Conservation (phyloP, 108 stramenopile species). For the Discostella pseudostelligera region DNA sequence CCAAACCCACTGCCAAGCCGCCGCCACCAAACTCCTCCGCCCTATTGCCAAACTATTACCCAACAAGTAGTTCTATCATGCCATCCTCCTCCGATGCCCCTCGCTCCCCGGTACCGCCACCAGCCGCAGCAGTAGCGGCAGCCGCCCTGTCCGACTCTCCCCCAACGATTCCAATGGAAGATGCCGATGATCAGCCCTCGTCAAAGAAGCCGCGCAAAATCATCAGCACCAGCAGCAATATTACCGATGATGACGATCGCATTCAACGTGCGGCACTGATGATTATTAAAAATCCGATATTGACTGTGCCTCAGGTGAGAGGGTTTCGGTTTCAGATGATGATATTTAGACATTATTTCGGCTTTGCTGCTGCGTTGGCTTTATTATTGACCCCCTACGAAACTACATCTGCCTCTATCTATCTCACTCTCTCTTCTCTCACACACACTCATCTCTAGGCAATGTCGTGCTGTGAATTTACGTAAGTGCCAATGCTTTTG, state of each 20-base stretch:
- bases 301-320: constrained; percentile 11
- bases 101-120: too few relatives aligned
- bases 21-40: too few relatives aligned
- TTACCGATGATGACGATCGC: constrained; percentile 8
- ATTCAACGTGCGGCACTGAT: constrained; percentile 6
- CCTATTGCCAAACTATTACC: too few relatives aligned
- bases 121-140: too few relatives aligned
- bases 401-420: background rate
- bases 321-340: too few relatives aligned
- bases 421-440: background rate
- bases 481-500: constrained; percentile 4
- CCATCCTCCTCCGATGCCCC: too few relatives aligned
- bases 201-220: background rate
- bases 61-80: too few relatives aligned
- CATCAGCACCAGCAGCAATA: too few relatives aligned
- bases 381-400: background rate
- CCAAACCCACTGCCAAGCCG: too few relatives aligned
- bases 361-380: too few relatives aligned
- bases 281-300: constrained; percentile 5
- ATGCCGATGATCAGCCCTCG: constrained; percentile 7
- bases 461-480: constrained; percentile 3
- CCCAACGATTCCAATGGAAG: constrained; percentile 4
- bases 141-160: too few relatives aligned
- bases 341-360: too few relatives aligned
- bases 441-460: background rate